phyloP scores from a whole-genome alignment of 371 early-diverging fungal genomes.

The Funneliformis caledonium region DNA sequence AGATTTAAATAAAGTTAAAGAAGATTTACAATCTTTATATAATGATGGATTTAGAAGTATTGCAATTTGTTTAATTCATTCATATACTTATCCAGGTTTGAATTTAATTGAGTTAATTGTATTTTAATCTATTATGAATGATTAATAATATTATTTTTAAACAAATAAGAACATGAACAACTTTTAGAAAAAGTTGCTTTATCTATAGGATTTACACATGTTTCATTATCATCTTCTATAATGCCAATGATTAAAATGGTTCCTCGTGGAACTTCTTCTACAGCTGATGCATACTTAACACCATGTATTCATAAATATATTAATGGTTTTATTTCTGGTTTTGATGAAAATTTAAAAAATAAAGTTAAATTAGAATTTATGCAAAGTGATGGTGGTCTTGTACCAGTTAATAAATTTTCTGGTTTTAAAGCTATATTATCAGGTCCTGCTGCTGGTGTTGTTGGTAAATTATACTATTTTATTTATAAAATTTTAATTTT shows the following conservation, averaged over 20 bases:
- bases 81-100: conserved; percentile 81
- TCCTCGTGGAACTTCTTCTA: conserved; percentile 89
- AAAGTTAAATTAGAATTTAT: conserved; percentile 88
- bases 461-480: conserved; percentile 48
- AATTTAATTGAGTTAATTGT: background rate
- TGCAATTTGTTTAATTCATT: conserved; percentile 91
- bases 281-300: conserved; percentile 93
- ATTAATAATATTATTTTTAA: background rate
- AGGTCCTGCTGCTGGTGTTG: conserved; percentile 96
- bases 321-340: conserved; percentile 81
- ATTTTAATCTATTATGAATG: background rate
- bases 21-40: conserved; percentile 64
- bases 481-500: background rate
- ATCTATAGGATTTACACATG: conserved; percentile 79
- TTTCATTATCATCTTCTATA: conserved; percentile 82
- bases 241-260: conserved; percentile 96
- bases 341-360: conserved; percentile 71
- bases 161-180: conserved; percentile 73
- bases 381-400: conserved; percentile 96
- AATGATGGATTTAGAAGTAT: conserved; percentile 81
- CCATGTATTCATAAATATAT: conserved; percentile 89
- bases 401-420: conserved; percentile 80
- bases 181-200: conserved; percentile 71
- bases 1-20: conserved; percentile 59
- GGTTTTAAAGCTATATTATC: conserved; percentile 92